phyloP scores from a whole-genome alignment of 2,329 filamentous ascomycete genomes.

The Berkeleyomyces basicola region DNA sequence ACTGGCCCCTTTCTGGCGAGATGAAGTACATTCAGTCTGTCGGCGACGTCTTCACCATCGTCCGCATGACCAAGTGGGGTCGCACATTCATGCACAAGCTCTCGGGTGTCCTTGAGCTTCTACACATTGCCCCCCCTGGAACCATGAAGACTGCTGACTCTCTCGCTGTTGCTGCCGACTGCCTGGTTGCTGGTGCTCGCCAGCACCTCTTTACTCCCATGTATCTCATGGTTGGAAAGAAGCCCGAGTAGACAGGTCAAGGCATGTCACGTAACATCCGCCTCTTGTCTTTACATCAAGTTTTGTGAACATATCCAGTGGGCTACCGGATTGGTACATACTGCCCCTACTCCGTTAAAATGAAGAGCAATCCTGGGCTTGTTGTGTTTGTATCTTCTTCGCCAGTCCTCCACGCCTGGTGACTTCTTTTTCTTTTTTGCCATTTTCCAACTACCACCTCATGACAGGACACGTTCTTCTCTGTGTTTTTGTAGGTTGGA shows the following conservation, averaged over 20 bases:
- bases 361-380: neutral
- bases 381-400: neutral
- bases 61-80: constrained; percentile 77
- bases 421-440: too few relatives aligned
- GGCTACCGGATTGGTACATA: too few relatives aligned
- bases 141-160: constrained; percentile 93
- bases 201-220: constrained; percentile 95
- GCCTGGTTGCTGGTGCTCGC: constrained; percentile 68
- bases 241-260: constrained; percentile 34
- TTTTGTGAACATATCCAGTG: too few relatives aligned
- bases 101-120: constrained; percentile 56
- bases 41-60: constrained; percentile 66
- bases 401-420: neutral
- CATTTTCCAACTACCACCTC: too few relatives aligned
- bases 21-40: constrained; percentile 67
- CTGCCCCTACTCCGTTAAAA: too few relatives aligned
- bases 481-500: too few relatives aligned
- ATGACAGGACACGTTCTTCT: too few relatives aligned
- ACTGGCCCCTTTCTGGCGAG: constrained; percentile 78
- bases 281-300: too few relatives aligned
- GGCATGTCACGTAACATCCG: neutral
- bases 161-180: constrained; percentile 65
- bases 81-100: constrained; percentile 60
- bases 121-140: constrained; percentile 61
- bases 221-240: constrained; percentile 91